Evolutionary conservation across 2,329 filamentous ascomycete species (phyloP).

Genomic region (Xylaria multiplex): DNA sequence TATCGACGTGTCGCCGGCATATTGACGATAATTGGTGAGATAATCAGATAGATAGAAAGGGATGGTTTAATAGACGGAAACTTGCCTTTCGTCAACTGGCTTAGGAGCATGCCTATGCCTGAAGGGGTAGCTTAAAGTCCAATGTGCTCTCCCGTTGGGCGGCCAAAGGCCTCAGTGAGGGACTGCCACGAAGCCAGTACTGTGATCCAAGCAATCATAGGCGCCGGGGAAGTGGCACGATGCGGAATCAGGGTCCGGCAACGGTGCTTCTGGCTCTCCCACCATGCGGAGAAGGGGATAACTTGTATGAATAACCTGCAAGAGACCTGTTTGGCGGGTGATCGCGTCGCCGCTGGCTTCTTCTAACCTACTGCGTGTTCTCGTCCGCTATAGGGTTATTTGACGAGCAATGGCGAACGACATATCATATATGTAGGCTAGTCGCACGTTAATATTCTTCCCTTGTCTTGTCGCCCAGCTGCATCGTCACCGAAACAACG

Average conservation of each 20-base stretch:
- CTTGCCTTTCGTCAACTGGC: constrained; percentile 35
- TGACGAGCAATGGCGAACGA: constrained; percentile 14
- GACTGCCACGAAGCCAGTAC: constrained; percentile 49
- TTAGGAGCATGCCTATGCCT: constrained; percentile 23
- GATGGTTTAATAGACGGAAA: constrained; percentile 18
- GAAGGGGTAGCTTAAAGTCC: constrained; percentile 28
- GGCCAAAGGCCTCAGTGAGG: constrained; percentile 44
- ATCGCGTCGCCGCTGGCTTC: constrained; percentile 19
- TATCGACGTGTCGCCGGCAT: constrained; percentile 12
- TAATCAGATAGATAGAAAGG: neutral
- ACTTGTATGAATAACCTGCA: constrained; percentile 49
- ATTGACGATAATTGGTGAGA: constrained; percentile 5
- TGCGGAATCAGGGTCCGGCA: constrained; percentile 43
- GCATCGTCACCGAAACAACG: constrained; percentile 35
- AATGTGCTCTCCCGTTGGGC: constrained; percentile 35
- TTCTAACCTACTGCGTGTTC: neutral
- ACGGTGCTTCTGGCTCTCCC: constrained; percentile 42
- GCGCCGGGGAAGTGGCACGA: constrained; percentile 44
- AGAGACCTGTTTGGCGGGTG: constrained; percentile 40
- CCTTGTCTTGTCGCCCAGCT: constrained; percentile 33
- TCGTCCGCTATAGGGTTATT: constrained; percentile 10
- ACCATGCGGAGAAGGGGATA: constrained; percentile 43
- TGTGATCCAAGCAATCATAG: constrained; percentile 42
- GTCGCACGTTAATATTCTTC: constrained; percentile 25
- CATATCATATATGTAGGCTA: constrained; percentile 18